Conservation (phyloP, 2,329 filamentous ascomycete genomes). For the Cytospora leucostoma region DNA sequence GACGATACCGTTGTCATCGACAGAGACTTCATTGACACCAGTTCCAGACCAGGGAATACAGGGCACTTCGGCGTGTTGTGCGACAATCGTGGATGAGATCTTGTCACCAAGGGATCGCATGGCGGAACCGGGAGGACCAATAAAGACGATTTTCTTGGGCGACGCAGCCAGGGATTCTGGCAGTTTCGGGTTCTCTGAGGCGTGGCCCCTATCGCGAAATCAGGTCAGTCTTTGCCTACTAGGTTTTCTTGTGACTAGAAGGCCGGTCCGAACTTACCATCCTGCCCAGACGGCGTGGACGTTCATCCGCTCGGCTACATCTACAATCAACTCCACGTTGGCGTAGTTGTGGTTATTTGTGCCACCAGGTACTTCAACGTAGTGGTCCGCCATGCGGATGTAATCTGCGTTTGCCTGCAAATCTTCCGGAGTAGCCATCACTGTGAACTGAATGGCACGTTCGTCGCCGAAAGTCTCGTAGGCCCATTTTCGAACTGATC, state of each 20-base stretch:
- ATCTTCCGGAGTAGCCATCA: conserved; percentile 99
- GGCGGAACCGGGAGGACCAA: conserved; percentile 93
- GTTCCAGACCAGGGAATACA: conserved; percentile 99
- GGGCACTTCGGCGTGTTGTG: conserved; percentile 92
- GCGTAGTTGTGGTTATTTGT: conserved; percentile 99
- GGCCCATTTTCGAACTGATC: conserved; percentile 99
- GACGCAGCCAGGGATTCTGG: conserved; percentile 95
- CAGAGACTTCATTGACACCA: conserved; percentile 77
- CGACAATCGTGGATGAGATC: conserved; percentile 98
- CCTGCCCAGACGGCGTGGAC: conserved; percentile 99
- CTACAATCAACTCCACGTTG: conserved; percentile 98
- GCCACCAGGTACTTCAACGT: conserved; percentile 96
- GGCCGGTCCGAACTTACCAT: conserved; percentile 64
- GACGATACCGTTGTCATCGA: conserved; percentile 84
- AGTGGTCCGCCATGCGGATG: conserved; percentile 99
- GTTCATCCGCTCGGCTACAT: conserved; percentile 96
- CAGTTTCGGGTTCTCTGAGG: conserved; percentile 96
- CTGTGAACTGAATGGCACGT: conserved; percentile 96
- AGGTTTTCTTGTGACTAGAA: conserved; percentile 23
- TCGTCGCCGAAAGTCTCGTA: conserved; percentile 99
- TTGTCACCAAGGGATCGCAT: conserved; percentile 99
- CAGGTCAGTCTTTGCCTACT: conserved; percentile 13
- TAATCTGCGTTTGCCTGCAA: conserved; percentile 97
- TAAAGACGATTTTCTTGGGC: conserved; percentile 98
- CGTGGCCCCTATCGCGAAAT: conserved; percentile 71